These are phyloP conservation scores for Heliamphora pulchella DNA, from an alignment of 179 eudicot species.

Conservation along the genomic window DNA sequence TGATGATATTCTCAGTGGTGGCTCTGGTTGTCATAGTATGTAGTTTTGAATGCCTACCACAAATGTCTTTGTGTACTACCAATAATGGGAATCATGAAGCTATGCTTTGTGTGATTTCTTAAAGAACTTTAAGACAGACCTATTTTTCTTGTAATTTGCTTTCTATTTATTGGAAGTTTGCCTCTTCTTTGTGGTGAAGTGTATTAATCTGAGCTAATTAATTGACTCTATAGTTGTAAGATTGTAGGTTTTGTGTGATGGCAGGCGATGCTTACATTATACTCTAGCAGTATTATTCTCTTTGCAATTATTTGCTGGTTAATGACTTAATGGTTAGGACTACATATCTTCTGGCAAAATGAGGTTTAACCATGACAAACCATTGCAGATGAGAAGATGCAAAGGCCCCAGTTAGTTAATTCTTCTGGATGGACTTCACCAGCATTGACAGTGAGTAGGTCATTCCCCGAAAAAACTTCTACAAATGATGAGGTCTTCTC, in stretches of 20 bases:
- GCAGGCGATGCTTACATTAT: constrained; percentile 1
- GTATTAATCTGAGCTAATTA: neutral
- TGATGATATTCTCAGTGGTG: constrained; percentile 83
- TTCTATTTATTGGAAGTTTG: constrained; percentile 6
- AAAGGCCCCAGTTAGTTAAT: constrained; percentile 34
- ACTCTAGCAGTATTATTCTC: neutral
- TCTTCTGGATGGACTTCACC: constrained; percentile 29
- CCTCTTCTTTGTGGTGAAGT: neutral
- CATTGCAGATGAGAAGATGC: constrained; percentile 84
- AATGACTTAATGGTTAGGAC: constrained; percentile 16
- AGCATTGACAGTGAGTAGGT: constrained; percentile 21
- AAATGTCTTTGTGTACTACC: constrained; percentile 15
- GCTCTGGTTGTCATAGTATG: constrained; percentile 74
- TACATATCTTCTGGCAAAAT: constrained; percentile 14
- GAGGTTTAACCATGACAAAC: constrained; percentile 38
- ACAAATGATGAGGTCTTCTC: constrained; percentile 34
- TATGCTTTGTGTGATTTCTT: constrained; percentile 8
- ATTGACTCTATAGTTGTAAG: constrained; percentile 4
- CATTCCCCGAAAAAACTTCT: constrained; percentile 23
- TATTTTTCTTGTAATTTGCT: neutral
- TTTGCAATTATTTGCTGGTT: constrained; percentile 10
- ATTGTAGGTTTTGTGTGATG: constrained; percentile 3
- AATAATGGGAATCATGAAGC: constrained; percentile 11
- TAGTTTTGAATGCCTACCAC: constrained; percentile 37
- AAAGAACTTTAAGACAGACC: neutral